Base-by-base conservation (phyloP, 352 stramenopile genomes). In the Phytophthora ohioensis region DNA sequence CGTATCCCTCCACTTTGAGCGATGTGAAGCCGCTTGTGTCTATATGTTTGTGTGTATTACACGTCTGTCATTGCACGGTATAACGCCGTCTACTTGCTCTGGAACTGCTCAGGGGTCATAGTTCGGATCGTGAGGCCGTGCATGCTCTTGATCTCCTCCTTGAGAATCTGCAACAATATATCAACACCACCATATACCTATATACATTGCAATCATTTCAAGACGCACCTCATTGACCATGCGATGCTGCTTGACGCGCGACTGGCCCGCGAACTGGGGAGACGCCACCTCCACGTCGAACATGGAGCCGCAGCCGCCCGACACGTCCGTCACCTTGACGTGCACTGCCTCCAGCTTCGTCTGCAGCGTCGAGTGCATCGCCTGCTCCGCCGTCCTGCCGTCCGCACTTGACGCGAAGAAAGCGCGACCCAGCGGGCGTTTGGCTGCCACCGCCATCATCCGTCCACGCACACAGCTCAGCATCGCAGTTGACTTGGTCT, bases 281-380 rank as follows among this genome's bases (percentile, higher is more conserved):
- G 91, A 97, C 36, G 81, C 87, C 21, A 97, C 88, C 63, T 96
- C 84, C 42, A 97, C 83, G 66, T 97, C 81, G 71, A 91, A 97
- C 87, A 96, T 96, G 67, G 87, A 91, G 60, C 91, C 91, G 63
- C 91, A 97, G 59, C 91, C 91, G 58, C 91, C 91, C 15, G 90
- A 96, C 31, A 97, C 88, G 73, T 97, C 91, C 27, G 84, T 79
- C 30, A 97, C 89, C 51, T 92, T 91, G 54, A 96, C 88, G 73
- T 96, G 82, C 46, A 84, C 80, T 17, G 90, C 87, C 39, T 88
- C 76, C 41, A 97, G 79, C 47, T 83, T 74, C 57, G 66, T 45
- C 64, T 72, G 60, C 31, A 97, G 78, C 46, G 85, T 74, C 53
- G 17, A 30, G 63, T 92, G 82, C 90, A 97, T 97, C 12, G 84